Conservation (phyloP, 106 monocot genomes). For the Allium fistulosum region DNA sequence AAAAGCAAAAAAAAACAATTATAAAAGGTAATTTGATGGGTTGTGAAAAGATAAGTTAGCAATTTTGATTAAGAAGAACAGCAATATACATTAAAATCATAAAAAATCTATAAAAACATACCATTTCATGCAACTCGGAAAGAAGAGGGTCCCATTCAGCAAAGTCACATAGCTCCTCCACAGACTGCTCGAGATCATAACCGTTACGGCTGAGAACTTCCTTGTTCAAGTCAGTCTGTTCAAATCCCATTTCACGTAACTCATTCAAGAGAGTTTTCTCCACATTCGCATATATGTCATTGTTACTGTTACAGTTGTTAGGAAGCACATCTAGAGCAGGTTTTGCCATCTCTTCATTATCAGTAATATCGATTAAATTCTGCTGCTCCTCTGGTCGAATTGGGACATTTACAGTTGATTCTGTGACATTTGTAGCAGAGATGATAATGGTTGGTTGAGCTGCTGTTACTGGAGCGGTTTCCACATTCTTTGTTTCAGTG, state of each 20-base stretch:
- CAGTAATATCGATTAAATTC: neutral
- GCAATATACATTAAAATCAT: neutral
- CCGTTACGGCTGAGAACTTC: conserved; percentile 74
- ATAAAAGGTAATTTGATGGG: too few relatives aligned
- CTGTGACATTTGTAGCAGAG: neutral
- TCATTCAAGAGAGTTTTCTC: conserved; percentile 65
- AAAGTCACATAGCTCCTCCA: conserved; percentile 60
- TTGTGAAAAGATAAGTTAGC: too few relatives aligned
- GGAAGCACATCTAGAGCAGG: neutral
- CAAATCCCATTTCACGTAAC: conserved; percentile 81
- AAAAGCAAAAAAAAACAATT: too few relatives aligned
- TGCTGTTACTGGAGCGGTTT: neutral
- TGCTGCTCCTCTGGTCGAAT: too few relatives aligned
- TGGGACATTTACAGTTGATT: neutral
- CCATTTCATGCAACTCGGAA: conserved; percentile 75
- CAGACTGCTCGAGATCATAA: conserved; percentile 68
- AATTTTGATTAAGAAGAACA: too few relatives aligned
- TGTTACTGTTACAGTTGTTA: neutral
- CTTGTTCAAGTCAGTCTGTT: conserved; percentile 74
- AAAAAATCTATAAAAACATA: conserved; percentile 10
- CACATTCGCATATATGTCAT: conserved; percentile 6
- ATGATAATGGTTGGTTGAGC: too few relatives aligned
- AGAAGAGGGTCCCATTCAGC: conserved; percentile 80
- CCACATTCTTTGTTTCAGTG: neutral
- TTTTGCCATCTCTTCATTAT: neutral